Evolutionary conservation across 140 eudicot species (phyloP).

Genomic region (Anethum foeniculum): DNA sequence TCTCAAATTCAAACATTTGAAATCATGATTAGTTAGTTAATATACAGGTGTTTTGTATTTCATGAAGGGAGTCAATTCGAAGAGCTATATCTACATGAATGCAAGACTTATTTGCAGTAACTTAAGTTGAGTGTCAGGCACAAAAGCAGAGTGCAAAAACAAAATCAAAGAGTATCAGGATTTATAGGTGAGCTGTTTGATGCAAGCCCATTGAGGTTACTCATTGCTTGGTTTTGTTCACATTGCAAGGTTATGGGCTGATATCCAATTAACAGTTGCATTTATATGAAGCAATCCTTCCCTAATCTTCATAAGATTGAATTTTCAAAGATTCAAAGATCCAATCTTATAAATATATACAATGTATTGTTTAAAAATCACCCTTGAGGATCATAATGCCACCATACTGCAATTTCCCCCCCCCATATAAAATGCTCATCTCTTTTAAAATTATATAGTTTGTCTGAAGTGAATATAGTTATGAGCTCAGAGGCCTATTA

Average conservation of each 20-base stretch:
- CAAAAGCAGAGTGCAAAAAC: constrained; percentile 55
- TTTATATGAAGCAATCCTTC: neutral
- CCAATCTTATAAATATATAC: too few species aligned
- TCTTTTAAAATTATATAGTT: too few species aligned
- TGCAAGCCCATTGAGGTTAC: constrained; percentile 4
- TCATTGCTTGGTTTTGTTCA: neutral
- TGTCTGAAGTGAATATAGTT: too few species aligned
- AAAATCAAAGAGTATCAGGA: constrained; percentile 54
- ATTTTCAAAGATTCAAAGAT: neutral
- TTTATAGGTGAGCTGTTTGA: constrained; percentile 46
- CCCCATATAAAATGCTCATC: neutral
- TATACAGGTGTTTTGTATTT: neutral
- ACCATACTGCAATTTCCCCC: neutral
- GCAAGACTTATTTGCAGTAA: constrained; percentile 53
- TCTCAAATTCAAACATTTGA: neutral
- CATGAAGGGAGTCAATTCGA: constrained; percentile 41
- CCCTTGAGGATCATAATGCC: too few species aligned
- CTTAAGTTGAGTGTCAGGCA: constrained; percentile 73
- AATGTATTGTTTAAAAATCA: neutral
- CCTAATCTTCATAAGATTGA: neutral
- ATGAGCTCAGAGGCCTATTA: neutral
- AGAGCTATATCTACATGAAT: constrained; percentile 40
- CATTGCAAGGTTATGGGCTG: neutral
- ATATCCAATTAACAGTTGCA: neutral
- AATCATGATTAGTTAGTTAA: neutral